Percentiles rank a stretch among this genome's conserved stretches.
These are phyloP conservation scores for Tetracladium setigerum DNA, from an alignment of 495 filamentous ascomycete species.

Conservation along the genomic window DNA sequence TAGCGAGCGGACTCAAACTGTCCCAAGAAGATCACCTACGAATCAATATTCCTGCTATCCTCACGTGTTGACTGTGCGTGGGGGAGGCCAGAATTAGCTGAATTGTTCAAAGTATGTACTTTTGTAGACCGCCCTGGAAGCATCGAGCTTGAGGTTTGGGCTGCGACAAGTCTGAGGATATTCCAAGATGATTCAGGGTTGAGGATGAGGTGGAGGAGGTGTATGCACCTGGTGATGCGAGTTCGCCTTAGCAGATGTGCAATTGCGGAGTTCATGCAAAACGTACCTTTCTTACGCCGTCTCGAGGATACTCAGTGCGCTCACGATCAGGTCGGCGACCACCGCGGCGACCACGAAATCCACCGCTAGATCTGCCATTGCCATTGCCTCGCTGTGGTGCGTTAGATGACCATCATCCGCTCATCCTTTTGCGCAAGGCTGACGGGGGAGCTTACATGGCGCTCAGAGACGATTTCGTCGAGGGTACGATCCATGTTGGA, in stretches of 20 bases:
- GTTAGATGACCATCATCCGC: background rate
- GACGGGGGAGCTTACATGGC: conserved; percentile 51
- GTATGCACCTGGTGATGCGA: conserved; percentile 24
- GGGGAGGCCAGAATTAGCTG: conserved; percentile 24
- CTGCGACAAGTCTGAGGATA: conserved; percentile 11
- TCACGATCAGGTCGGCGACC: conserved; percentile 48
- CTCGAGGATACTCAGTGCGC: conserved; percentile 53
- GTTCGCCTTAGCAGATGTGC: background rate
- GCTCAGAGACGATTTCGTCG: conserved; percentile 78
- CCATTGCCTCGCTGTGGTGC: conserved; percentile 14
- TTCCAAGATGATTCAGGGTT: conserved; percentile 32
- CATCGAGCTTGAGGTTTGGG: conserved; percentile 14
- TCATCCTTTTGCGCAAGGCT: conserved; percentile 1
- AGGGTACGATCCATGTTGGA: conserved; percentile 67
- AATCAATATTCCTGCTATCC: conserved; percentile 42
- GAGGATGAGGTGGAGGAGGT: conserved; percentile 27
- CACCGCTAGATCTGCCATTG: no score
- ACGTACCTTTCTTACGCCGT: conserved; percentile 76
- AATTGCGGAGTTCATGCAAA: background rate
- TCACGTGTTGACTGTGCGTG: conserved; percentile 40
- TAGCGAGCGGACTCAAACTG: conserved; percentile 1
- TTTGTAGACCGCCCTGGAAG: conserved; percentile 20
- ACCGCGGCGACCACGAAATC: conserved; percentile 30
- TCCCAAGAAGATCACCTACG: conserved; percentile 29
- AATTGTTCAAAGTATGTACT: conserved; percentile 27